phyloP scores from a whole-genome alignment of 208 protist genomes.

The Porcisia deanei region DNA sequence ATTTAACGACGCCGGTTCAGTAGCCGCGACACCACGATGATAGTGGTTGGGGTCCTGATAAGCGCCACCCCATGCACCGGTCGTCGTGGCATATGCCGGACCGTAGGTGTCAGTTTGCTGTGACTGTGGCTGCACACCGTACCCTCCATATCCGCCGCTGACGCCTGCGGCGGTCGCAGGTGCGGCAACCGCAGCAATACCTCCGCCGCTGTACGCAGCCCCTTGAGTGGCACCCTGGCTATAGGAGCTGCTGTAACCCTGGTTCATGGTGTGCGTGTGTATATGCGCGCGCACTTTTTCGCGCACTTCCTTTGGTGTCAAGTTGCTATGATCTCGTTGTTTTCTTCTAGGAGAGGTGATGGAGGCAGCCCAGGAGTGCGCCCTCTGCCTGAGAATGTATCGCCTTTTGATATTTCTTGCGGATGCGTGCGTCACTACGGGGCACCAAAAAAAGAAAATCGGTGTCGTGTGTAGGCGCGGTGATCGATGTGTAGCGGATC shows the following conservation, averaged over 20 bases:
- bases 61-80: slow-evolving; percentile 1
- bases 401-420: no score
- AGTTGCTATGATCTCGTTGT: no score
- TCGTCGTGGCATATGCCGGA: not conserved
- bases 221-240: slow-evolving; percentile 3
- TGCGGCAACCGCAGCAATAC: not conserved
- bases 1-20: not conserved
- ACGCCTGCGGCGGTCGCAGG: not conserved
- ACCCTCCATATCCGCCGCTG: slow-evolving; percentile 4
- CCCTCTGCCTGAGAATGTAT: no score
- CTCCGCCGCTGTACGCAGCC: slow-evolving; percentile 7
- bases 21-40: slow-evolving; percentile 2
- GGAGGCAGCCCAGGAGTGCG: no score
- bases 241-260: slow-evolving; percentile 24
- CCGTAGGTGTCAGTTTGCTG: not conserved
- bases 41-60: not conserved
- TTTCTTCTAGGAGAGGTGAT: no score
- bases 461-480: no score
- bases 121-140: slow-evolving; percentile 1
- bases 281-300: no score
- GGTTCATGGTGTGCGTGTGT: not conserved
- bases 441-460: no score
- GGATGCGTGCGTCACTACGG: no score
- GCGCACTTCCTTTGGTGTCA: no score
- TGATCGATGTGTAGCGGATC: no score